Percentiles rank a stretch among this genome's conserved stretches.
Evolutionary conservation across 1,284 basidiomycete genomes (phyloP).

Genomic region (Puccinia polysora): DNA sequence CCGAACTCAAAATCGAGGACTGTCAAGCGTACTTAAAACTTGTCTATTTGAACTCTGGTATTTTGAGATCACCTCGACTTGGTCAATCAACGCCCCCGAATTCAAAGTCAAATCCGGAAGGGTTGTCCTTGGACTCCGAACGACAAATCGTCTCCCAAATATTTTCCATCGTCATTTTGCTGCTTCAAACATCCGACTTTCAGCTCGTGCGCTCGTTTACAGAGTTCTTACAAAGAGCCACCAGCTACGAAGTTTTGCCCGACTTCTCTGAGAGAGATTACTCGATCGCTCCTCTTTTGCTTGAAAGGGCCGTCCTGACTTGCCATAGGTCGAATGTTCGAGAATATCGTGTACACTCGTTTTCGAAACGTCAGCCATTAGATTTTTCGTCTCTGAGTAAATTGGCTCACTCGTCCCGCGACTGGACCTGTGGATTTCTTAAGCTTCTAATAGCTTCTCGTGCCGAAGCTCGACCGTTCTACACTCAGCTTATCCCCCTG

Average conservation of each 20-base stretch:
- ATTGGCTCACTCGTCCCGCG: conserved; percentile 7
- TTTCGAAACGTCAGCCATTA: neutral
- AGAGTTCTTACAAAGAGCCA: conserved; percentile 28
- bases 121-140: conserved; percentile 4
- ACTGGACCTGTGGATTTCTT: conserved; percentile 30
- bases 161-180: conserved; percentile 16
- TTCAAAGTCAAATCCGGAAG: neutral
- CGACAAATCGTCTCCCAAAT: conserved; percentile 25
- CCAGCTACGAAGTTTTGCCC: conserved; percentile 2
- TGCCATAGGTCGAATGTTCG: neutral
- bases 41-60: conserved; percentile 35
- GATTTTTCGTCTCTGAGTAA: conserved; percentile 17
- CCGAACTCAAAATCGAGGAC: conserved; percentile 20
- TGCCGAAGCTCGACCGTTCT: conserved; percentile 56
- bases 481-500: conserved; percentile 63
- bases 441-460: conserved; percentile 30
- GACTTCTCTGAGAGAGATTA: neutral
- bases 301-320: conserved; percentile 10
- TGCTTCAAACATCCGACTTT: conserved; percentile 27
- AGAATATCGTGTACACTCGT: neutral
- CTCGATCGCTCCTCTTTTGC: conserved; percentile 4
- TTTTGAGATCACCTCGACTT: conserved; percentile 31
- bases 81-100: conserved; percentile 4
- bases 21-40: conserved; percentile 28
- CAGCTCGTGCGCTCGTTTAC: conserved; percentile 22